phyloP scores from a whole-genome alignment of 805 yeast genomes.

The Scheffersomyces amazonensis region DNA sequence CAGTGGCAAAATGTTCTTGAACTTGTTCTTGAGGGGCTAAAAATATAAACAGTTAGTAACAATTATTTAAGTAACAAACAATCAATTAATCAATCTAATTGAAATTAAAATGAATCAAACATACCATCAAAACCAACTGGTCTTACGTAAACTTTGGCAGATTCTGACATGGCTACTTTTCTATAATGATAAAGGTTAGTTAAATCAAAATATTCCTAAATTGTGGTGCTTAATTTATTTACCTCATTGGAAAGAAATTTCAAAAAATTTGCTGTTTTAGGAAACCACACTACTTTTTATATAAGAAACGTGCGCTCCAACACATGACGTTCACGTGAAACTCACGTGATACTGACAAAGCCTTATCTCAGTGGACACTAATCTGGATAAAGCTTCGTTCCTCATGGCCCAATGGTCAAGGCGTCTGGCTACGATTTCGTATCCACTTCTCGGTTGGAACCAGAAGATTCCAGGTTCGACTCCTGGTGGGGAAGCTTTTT shows the following conservation, averaged over 20 bases:
- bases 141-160: neutral
- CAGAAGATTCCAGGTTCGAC: slow-evolving; percentile 53
- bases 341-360: too few relatives aligned
- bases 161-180: neutral
- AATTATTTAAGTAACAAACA: too few relatives aligned
- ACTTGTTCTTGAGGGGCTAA: slow-evolving; percentile 48
- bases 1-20: slow-evolving; percentile 63
- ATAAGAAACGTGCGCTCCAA: too few relatives aligned
- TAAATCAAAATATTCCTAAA: too few relatives aligned
- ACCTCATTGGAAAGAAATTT: too few relatives aligned
- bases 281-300: too few relatives aligned
- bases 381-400: slow-evolving; percentile 43
- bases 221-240: too few relatives aligned
- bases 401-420: slow-evolving; percentile 54
- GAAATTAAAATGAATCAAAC: neutral
- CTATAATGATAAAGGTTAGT: too few relatives aligned
- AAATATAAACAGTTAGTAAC: neutral
- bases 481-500: slow-evolving; percentile 49
- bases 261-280: too few relatives aligned
- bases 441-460: slow-evolving; percentile 47
- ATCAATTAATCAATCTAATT: neutral
- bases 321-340: too few relatives aligned
- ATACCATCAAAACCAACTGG: neutral
- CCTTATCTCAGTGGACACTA: too few relatives aligned
- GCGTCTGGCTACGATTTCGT: slow-evolving; percentile 49